Evolutionary conservation across 306 rosid genomes (phyloP).

Genomic region (Echinosophora koreensis): DNA sequence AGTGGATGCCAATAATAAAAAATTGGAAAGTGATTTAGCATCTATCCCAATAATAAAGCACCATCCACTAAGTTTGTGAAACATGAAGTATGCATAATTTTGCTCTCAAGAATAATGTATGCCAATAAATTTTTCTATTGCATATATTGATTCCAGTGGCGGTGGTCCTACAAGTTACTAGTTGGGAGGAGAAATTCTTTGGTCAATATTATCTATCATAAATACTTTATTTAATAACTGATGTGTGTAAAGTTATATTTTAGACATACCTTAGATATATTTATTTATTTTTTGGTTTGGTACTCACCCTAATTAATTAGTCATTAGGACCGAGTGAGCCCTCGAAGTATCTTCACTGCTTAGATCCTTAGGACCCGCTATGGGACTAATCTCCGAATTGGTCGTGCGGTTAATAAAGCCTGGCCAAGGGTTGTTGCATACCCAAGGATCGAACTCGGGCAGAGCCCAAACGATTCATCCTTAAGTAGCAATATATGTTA

Average conservation of each 20-base stretch:
- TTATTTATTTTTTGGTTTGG: no score
- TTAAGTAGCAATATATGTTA: no score
- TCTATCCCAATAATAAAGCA: neutral
- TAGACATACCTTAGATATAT: neutral
- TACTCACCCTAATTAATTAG: no score
- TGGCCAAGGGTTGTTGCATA: no score
- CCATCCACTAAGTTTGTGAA: slow-evolving; percentile 3
- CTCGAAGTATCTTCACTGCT: no score
- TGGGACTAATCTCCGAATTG: no score
- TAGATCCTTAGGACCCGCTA: no score
- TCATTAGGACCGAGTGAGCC: no score
- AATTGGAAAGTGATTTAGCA: neutral
- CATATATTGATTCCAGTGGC: neutral
- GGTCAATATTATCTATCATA: neutral
- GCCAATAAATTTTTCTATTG: neutral
- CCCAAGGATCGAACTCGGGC: no score
- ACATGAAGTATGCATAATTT: neutral
- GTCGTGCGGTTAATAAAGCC: no score
- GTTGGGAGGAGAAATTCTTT: neutral
- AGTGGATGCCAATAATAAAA: slow-evolving; percentile 12
- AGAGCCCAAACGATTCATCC: no score
- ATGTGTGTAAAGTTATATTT: neutral
- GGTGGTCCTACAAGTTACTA: slow-evolving; percentile 9
- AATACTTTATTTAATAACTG: neutral
- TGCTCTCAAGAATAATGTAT: neutral